A percentile compares a stretch with the other conserved stretches of the same genome.
Evolutionary conservation across 2,329 filamentous ascomycete genomes (phyloP).

Genomic region (Aspergillus udagawae): DNA sequence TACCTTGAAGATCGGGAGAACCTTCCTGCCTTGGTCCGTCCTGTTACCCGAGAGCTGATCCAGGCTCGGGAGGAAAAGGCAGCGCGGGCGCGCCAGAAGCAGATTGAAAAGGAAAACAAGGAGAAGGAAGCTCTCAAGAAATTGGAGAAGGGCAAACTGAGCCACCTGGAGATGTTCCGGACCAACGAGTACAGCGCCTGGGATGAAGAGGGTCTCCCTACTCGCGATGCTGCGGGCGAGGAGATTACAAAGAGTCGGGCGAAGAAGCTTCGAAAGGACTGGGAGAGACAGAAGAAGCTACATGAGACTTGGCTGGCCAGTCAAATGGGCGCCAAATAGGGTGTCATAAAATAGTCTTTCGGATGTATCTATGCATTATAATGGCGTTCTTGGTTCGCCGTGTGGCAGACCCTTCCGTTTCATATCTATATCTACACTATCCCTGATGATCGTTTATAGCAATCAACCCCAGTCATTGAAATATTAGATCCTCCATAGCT

Average conservation of each 20-base stretch:
- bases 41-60: slow-evolving; percentile 57
- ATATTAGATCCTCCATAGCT: background rate
- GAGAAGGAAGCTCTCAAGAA: slow-evolving; percentile 38
- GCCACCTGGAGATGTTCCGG: slow-evolving; percentile 56
- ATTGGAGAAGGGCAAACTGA: slow-evolving; percentile 55
- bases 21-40: slow-evolving; percentile 68
- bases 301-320: background rate
- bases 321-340: background rate
- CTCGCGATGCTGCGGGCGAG: slow-evolving; percentile 69
- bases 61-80: slow-evolving; percentile 54
- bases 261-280: slow-evolving; percentile 85
- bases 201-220: slow-evolving; percentile 79
- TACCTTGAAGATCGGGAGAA: slow-evolving; percentile 78
- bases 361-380: background rate
- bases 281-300: slow-evolving; percentile 81
- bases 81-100: slow-evolving; percentile 44
- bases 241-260: slow-evolving; percentile 73
- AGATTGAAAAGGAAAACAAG: slow-evolving; percentile 47
- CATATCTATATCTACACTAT: background rate
- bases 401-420: background rate
- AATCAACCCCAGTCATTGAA: background rate
- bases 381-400: background rate
- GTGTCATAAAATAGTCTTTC: background rate
- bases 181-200: slow-evolving; percentile 66
- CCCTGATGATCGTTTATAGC: background rate